A percentile compares a stretch with the other conserved stretches of the same genome.
phyloP scores from a whole-genome alignment of 768 basidiomycete species.

The Auriscalpium vulgare region DNA sequence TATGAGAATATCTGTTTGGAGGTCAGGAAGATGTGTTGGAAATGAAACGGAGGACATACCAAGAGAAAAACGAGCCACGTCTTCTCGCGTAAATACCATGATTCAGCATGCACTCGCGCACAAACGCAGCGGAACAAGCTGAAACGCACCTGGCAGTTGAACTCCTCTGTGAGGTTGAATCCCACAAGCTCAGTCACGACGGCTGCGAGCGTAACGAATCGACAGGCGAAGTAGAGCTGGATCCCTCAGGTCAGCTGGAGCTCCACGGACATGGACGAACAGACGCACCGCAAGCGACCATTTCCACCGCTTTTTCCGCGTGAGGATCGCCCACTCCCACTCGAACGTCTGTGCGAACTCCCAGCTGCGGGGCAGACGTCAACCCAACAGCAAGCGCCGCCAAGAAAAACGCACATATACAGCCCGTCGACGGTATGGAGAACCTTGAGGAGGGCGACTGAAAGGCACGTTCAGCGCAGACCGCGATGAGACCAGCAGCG shows the following conservation, averaged over 20 bases:
- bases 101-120: too few species aligned
- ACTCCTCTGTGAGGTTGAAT: conserved; percentile 3
- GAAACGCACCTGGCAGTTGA: conserved; percentile 6
- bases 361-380: not conserved
- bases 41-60: not conserved
- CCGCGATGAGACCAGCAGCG: not conserved
- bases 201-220: conserved; percentile 6
- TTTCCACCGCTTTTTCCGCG: not conserved
- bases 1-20: not conserved
- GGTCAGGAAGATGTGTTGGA: not conserved
- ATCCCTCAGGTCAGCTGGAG: too few species aligned
- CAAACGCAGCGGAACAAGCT: too few species aligned
- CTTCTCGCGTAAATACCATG: too few species aligned
- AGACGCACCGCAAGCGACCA: conserved; percentile 1
- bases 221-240: conserved; percentile 6
- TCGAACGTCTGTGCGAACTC: conserved; percentile 4
- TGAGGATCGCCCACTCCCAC: conserved; percentile 8
- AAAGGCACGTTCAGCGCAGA: not conserved
- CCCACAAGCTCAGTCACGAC: conserved; percentile 1
- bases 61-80: conserved; percentile 1
- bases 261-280: not conserved
- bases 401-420: conserved; percentile 3
- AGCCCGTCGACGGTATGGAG: conserved; percentile 4
- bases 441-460: conserved; percentile 4
- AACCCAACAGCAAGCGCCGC: not conserved